Conservation (phyloP, 2,329 filamentous ascomycete genomes). For the Didymella arachidicola region DNA sequence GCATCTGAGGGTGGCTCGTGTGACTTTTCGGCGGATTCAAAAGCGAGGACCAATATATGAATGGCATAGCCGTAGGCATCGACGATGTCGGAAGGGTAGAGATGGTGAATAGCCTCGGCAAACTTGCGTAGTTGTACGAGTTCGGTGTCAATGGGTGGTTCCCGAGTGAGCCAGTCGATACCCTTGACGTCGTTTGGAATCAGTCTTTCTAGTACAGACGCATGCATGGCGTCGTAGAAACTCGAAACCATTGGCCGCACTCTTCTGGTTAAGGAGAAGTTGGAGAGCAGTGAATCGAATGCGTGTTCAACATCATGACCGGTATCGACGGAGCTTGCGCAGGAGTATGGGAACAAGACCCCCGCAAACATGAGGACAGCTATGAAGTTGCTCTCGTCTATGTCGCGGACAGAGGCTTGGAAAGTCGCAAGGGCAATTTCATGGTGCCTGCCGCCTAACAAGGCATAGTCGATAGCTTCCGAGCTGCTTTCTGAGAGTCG, state of each 20-base stretch:
- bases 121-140: conserved; percentile 38
- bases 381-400: conserved; percentile 52
- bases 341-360: conserved; percentile 36
- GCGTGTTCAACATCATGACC: conserved; percentile 26
- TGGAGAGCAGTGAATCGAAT: conserved; percentile 35
- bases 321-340: conserved; percentile 24
- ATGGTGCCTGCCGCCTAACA: conserved; percentile 34
- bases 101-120: conserved; percentile 31
- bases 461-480: conserved; percentile 23
- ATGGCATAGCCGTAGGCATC: conserved; percentile 39
- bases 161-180: conserved; percentile 26
- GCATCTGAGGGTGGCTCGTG: conserved; percentile 32
- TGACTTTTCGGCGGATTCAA: conserved; percentile 25
- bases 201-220: conserved; percentile 23
- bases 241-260: conserved; percentile 36
- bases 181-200: conserved; percentile 34
- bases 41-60: conserved; percentile 33
- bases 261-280: conserved; percentile 33
- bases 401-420: conserved; percentile 34
- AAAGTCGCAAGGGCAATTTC: conserved; percentile 33
- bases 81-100: conserved; percentile 40
- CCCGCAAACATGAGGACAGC: conserved; percentile 43
- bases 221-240: conserved; percentile 24
- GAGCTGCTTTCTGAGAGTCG: conserved; percentile 36
- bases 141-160: conserved; percentile 30